These are phyloP conservation scores for Monosporascus sp. DNA, from an alignment of 2,329 filamentous ascomycete genomes.

Conservation along the genomic window DNA sequence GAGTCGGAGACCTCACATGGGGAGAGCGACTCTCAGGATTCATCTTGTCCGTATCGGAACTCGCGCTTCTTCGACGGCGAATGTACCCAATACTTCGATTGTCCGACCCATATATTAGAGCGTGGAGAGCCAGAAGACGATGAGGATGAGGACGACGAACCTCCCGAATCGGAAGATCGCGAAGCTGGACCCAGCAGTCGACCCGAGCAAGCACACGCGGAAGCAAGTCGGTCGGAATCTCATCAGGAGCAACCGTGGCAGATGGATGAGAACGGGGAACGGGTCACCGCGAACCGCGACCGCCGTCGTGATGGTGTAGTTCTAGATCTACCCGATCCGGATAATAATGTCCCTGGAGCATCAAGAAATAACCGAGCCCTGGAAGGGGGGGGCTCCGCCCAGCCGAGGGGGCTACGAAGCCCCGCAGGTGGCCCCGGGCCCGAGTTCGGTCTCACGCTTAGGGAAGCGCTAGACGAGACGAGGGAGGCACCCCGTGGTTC, in stretches of 20 bases:
- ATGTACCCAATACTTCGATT: constrained; percentile 44
- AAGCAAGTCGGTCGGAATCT: background rate
- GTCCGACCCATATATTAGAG: constrained; percentile 40
- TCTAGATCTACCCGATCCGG: background rate
- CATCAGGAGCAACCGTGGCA: too few relatives aligned
- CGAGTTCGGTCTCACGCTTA: constrained; percentile 6
- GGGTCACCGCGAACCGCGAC: background rate
- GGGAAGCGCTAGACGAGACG: constrained; percentile 11
- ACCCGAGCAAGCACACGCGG: background rate
- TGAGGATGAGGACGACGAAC: too few relatives aligned
- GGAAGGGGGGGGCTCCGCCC: background rate
- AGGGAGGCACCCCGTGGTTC: background rate
- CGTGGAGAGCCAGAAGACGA: constrained; percentile 14
- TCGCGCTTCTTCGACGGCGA: constrained; percentile 35
- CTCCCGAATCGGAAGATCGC: constrained; percentile 8
- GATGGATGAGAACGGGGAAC: background rate
- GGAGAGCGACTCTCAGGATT: constrained; percentile 26
- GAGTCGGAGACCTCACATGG: constrained; percentile 34
- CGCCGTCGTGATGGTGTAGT: background rate
- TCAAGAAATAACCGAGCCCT: background rate
- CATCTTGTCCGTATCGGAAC: constrained; percentile 34
- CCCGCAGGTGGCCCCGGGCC: background rate
- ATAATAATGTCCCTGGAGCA: background rate
- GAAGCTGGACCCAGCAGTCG: constrained; percentile 1
- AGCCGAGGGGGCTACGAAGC: background rate